phyloP scores from a whole-genome alignment of 2,329 filamentous ascomycete species.

The Fusarium sp. region DNA sequence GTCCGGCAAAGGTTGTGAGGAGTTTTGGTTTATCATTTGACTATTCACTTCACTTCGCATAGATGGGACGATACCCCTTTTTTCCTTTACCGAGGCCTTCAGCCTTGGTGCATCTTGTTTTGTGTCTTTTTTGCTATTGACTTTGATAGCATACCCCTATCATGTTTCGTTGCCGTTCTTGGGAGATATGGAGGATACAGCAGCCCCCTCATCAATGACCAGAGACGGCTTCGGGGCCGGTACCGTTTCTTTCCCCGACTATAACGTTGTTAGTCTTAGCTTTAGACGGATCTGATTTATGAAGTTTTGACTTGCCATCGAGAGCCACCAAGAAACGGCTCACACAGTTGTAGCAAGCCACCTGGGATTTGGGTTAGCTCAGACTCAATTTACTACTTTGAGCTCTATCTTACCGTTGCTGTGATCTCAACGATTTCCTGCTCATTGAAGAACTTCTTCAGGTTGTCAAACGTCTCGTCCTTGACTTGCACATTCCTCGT shows the following conservation, averaged over 20 bases:
- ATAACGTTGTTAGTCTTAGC: conserved; percentile 40
- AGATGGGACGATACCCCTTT: conserved; percentile 54
- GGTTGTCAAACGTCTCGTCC: conserved; percentile 69
- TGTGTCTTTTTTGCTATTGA: conserved; percentile 8
- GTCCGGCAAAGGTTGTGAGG: conserved; percentile 29
- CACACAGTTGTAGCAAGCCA: conserved; percentile 83
- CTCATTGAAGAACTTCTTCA: conserved; percentile 70
- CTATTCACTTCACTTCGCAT: conserved; percentile 44
- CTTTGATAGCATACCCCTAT: conserved; percentile 5
- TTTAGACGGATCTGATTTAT: conserved; percentile 18
- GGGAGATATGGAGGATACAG: conserved; percentile 6
- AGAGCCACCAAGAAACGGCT: conserved; percentile 83
- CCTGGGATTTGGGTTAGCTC: conserved; percentile 47
- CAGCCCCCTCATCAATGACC: conserved; percentile 45
- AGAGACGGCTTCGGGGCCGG: conserved; percentile 55
- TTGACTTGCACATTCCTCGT: conserved; percentile 74
- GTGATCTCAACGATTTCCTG: conserved; percentile 82
- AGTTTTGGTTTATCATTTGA: conserved; percentile 36
- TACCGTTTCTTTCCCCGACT: conserved; percentile 66
- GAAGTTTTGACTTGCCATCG: conserved; percentile 64
- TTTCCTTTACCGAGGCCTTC: conserved; percentile 30
- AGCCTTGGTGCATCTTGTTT: conserved; percentile 24
- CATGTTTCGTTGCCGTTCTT: conserved; percentile 15
- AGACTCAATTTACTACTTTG: background rate
- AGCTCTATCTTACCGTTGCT: conserved; percentile 63